Conservation (phyloP, 306 rosid genomes). For the Cucumis sativus region DNA sequence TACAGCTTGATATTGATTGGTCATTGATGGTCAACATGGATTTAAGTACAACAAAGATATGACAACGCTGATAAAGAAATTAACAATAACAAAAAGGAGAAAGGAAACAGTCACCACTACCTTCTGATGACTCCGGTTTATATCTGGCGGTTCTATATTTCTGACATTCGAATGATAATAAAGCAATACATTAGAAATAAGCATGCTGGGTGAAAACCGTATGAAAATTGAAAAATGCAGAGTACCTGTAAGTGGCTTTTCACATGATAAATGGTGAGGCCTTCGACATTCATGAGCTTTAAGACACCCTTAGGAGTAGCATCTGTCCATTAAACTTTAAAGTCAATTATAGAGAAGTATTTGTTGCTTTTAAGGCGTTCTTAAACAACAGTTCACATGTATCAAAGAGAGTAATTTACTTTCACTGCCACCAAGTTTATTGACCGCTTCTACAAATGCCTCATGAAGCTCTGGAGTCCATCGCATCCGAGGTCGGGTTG, state of each 20-base stretch:
- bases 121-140: conserved; percentile 84
- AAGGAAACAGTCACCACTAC: conserved; percentile 27
- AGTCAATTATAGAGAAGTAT: conserved; percentile 2
- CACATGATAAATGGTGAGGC: conserved; percentile 91
- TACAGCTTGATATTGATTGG: neutral
- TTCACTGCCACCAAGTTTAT: conserved; percentile 84
- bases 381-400: neutral
- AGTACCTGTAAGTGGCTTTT: conserved; percentile 92
- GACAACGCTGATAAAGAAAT: neutral
- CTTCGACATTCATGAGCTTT: conserved; percentile 71
- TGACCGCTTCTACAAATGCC: conserved; percentile 87
- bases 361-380: neutral
- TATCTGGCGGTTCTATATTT: conserved; percentile 91
- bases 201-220: conserved; percentile 4
- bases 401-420: conserved; percentile 31
- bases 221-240: neutral
- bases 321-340: conserved; percentile 35
- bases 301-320: conserved; percentile 96
- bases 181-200: conserved; percentile 12
- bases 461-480: conserved; percentile 98
- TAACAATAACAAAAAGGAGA: conserved; percentile 12
- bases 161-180: conserved; percentile 32
- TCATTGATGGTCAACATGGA: neutral
- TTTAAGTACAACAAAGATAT: neutral
- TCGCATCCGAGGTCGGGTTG: conserved; percentile 77